A percentile compares a stretch with the other conserved stretches of the same genome.
phyloP scores from a whole-genome alignment of 2,329 filamentous ascomycete genomes.

The Aureobasidium pullulans region DNA sequence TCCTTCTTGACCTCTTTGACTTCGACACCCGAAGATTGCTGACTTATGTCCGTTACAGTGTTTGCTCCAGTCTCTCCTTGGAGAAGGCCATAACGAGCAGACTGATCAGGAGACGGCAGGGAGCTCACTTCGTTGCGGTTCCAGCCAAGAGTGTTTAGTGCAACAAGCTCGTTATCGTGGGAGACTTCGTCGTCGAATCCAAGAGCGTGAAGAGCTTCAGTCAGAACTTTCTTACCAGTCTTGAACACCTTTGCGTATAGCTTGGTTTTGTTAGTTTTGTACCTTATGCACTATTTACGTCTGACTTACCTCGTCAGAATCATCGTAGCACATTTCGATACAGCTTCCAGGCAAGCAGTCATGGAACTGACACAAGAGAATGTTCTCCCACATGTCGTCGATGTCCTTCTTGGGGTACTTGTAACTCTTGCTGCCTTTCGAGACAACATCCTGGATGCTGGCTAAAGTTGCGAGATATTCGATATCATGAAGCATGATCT shows the following conservation, averaged over 20 bases:
- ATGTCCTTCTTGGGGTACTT: conserved; percentile 91
- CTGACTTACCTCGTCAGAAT: conserved; percentile 63
- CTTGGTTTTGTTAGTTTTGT: conserved; percentile 19
- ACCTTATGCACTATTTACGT: background rate
- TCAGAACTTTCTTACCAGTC: conserved; percentile 63
- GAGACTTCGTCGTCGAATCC: conserved; percentile 48
- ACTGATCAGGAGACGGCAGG: conserved; percentile 40
- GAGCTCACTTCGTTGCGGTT: conserved; percentile 55
- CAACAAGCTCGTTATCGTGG: conserved; percentile 45
- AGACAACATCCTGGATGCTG: conserved; percentile 57
- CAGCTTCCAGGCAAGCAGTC: conserved; percentile 91
- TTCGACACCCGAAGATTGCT: conserved; percentile 26
- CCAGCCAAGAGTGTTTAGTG: conserved; percentile 86
- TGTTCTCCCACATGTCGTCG: conserved; percentile 90
- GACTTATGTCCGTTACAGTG: conserved; percentile 17
- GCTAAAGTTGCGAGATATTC: conserved; percentile 83
- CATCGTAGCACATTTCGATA: conserved; percentile 97
- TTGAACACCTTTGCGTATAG: conserved; percentile 78
- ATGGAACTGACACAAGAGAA: conserved; percentile 92
- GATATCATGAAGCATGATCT: conserved; percentile 77
- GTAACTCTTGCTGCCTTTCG: conserved; percentile 45
- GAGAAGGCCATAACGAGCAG: conserved; percentile 36
- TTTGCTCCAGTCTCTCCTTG: conserved; percentile 41
- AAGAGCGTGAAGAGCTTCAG: conserved; percentile 61
- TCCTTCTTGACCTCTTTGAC: conserved; percentile 49